Percentiles rank a stretch among this genome's conserved stretches.
Evolutionary conservation across 73 alveolate genomes (phyloP).

Genomic region (Paramecium sonneborni): DNA sequence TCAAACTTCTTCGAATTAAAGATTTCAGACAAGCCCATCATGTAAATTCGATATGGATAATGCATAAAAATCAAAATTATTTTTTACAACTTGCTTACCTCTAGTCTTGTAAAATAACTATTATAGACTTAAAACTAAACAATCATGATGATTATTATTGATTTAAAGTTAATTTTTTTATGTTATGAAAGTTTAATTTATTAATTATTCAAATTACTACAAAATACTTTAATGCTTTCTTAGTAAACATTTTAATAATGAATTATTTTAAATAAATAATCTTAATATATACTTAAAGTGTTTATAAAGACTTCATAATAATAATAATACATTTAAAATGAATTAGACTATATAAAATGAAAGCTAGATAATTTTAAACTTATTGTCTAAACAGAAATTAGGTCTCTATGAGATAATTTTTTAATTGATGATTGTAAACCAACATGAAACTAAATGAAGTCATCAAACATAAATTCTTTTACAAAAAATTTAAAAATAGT

Average conservation of each 20-base stretch:
- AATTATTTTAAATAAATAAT: not conserved
- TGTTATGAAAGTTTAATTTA: not conserved
- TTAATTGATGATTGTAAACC: not conserved
- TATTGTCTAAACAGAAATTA: not conserved
- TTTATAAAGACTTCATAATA: not conserved
- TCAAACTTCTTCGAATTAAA: not conserved
- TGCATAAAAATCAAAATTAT: not conserved
- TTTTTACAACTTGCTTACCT: conserved; percentile 23
- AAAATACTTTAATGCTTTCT: not conserved
- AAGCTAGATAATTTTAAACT: not conserved
- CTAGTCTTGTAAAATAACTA: conserved; percentile 41
- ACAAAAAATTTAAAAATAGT: not conserved
- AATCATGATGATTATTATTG: not conserved
- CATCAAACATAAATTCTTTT: not conserved
- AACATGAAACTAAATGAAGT: not conserved
- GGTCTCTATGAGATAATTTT: not conserved
- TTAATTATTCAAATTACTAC: not conserved
- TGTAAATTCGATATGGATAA: not conserved
- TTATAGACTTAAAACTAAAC: conserved; percentile 2
- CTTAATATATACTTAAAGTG: not conserved
- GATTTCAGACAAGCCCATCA: conserved; percentile 1
- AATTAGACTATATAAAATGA: too few relatives aligned
- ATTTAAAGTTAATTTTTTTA: not conserved
- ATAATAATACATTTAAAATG: not conserved
- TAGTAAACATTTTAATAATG: not conserved